phyloP scores from a whole-genome alignment of 495 filamentous ascomycete genomes.

The Penicillium silybi region DNA sequence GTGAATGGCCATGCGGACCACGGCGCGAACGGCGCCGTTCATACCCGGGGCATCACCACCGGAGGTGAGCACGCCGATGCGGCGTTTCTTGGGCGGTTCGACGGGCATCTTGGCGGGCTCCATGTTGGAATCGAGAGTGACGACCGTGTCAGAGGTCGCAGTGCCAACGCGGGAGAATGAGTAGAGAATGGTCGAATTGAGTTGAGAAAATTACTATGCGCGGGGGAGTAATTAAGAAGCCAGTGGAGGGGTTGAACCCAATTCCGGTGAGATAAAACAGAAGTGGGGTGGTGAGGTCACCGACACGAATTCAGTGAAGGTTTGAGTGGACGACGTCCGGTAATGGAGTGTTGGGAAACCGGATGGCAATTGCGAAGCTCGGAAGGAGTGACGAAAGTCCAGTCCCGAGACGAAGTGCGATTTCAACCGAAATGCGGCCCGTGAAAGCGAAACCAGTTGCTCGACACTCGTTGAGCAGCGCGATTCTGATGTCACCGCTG shows the following conservation, averaged over 20 bases:
- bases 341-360: not conserved
- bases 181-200: not conserved
- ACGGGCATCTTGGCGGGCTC: conserved; percentile 31
- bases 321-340: not conserved
- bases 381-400: not conserved
- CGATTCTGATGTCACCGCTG: not conserved
- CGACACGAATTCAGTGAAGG: conserved; percentile 10
- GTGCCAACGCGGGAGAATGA: conserved; percentile 3
- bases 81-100: conserved; percentile 58
- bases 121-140: conserved; percentile 25
- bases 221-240: conserved; percentile 9
- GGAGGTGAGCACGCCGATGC: conserved; percentile 92
- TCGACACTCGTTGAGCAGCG: not conserved
- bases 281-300: conserved; percentile 38
- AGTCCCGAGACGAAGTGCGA: not conserved
- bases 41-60: conserved; percentile 98
- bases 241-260: conserved; percentile 26
- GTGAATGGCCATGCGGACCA: conserved; percentile 88
- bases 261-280: conserved; percentile 47
- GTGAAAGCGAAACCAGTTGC: not conserved
- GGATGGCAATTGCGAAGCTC: not conserved
- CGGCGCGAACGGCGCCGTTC: conserved; percentile 91
- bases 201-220: conserved; percentile 8
- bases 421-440: not conserved
- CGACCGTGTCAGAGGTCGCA: conserved; percentile 13